phyloP scores from a whole-genome alignment of 805 yeast genomes.

The Dipodascopsis uninucleata region DNA sequence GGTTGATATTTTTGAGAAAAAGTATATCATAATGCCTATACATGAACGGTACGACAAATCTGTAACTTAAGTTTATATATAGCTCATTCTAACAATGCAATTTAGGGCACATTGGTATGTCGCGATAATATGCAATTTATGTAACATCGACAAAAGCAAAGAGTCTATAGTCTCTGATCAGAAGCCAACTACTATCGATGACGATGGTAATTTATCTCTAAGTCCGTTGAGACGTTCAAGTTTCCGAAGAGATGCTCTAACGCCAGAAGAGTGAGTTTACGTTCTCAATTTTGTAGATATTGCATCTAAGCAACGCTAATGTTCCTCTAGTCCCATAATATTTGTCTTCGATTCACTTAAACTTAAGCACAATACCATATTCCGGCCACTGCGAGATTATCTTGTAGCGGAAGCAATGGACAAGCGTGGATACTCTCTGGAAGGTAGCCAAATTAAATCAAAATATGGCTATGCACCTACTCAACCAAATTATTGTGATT shows the following conservation, averaged over 20 bases:
- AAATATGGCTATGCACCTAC: constrained; percentile 62
- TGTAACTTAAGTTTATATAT: constrained; percentile 32
- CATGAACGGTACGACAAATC: too few species aligned
- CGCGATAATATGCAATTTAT: constrained; percentile 58
- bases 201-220: too few species aligned
- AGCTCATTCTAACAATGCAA: not conserved
- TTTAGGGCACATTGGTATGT: constrained; percentile 75
- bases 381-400: constrained; percentile 53
- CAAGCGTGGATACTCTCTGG: constrained; percentile 49
- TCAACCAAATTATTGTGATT: constrained; percentile 86
- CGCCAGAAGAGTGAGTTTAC: not conserved
- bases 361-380: constrained; percentile 48
- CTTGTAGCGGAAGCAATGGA: constrained; percentile 68
- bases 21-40: constrained; percentile 71
- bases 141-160: constrained; percentile 25
- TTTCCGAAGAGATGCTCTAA: too few species aligned
- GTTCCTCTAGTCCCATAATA: constrained; percentile 36
- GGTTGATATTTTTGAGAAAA: constrained; percentile 56
- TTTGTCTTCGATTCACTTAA: constrained; percentile 75
- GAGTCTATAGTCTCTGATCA: too few species aligned
- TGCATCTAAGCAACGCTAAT: not conserved
- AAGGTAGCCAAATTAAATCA: constrained; percentile 46
- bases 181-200: too few species aligned
- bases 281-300: not conserved
- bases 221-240: too few species aligned